Percentiles rank a stretch among this genome's conserved stretches.
phyloP scores from a whole-genome alignment of 139 green algal genomes.

The Chlamydomonas sphaeroides region DNA sequence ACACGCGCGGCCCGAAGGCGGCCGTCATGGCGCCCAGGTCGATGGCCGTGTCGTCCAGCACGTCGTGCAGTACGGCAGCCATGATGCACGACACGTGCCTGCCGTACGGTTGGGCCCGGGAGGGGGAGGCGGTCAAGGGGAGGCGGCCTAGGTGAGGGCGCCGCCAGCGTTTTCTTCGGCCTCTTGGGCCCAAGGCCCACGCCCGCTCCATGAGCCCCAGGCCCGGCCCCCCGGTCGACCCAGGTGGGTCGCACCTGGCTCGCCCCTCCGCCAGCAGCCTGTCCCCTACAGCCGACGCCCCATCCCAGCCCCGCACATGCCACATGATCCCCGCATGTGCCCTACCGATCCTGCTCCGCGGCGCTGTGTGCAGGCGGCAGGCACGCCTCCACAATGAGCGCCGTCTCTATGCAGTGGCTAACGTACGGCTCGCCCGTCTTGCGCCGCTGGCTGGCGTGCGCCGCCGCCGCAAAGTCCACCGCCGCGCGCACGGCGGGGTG shows the following conservation, averaged over 20 bases:
- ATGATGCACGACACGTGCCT: constrained; percentile 83
- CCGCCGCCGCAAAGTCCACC: constrained; percentile 82
- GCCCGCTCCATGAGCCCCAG: too few species aligned
- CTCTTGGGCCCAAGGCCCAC: too few species aligned
- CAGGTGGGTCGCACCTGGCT: too few species aligned
- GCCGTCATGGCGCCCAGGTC: constrained; percentile 61
- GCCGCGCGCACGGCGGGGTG: constrained; percentile 68
- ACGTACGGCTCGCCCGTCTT: constrained; percentile 94
- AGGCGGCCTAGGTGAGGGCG: too few species aligned
- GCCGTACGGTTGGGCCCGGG: too few species aligned
- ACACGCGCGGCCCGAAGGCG: constrained; percentile 78
- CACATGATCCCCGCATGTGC: too few species aligned
- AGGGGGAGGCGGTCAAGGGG: too few species aligned
- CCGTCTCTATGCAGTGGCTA: constrained; percentile 92
- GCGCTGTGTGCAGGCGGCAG: constrained; percentile 23
- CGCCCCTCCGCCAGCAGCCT: too few species aligned
- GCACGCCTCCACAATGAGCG: constrained; percentile 87
- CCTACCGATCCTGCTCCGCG: constrained; percentile 43
- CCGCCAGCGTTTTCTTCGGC: too few species aligned
- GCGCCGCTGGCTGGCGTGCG: constrained; percentile 78
- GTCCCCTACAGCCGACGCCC: neutral
- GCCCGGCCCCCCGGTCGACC: too few species aligned
- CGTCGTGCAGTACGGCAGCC: constrained; percentile 93
- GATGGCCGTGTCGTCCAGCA: constrained; percentile 89
- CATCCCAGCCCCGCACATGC: neutral